A percentile compares a stretch with the other conserved stretches of the same genome.
phyloP scores from a whole-genome alignment of 2,329 filamentous ascomycete genomes.

The Aspergillus sp. region DNA sequence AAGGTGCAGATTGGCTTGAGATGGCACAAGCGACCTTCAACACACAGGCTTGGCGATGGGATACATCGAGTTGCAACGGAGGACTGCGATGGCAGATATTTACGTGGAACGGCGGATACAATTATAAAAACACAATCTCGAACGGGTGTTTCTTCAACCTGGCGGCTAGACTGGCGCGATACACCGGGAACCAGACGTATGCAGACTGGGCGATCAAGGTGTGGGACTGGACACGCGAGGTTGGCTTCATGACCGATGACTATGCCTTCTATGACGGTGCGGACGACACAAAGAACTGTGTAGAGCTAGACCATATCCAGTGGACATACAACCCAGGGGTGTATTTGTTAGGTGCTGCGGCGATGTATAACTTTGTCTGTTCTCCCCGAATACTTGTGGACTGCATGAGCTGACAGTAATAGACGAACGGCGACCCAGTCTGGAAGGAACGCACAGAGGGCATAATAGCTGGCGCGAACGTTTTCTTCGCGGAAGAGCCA shows the following conservation, averaged over 20 bases:
- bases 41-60: conserved; percentile 73
- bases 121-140: conserved; percentile 41
- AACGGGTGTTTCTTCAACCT: conserved; percentile 40
- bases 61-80: conserved; percentile 67
- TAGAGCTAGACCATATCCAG: conserved; percentile 55
- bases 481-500: conserved; percentile 55
- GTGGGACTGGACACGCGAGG: conserved; percentile 59
- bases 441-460: conserved; percentile 60
- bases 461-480: conserved; percentile 58
- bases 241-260: conserved; percentile 55
- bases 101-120: conserved; percentile 39
- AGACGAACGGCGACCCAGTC: conserved; percentile 43
- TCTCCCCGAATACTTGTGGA: too few species aligned
- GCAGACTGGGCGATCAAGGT: conserved; percentile 70
- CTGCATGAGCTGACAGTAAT: background rate
- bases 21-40: conserved; percentile 81
- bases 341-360: conserved; percentile 59
- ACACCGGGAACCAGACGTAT: conserved; percentile 39
- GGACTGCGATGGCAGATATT: conserved; percentile 59
- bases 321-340: conserved; percentile 64
- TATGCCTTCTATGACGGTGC: conserved; percentile 62
- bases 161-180: conserved; percentile 35
- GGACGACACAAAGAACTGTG: conserved; percentile 57
- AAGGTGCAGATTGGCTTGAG: conserved; percentile 74
- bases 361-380: conserved; percentile 59